Conservation (phyloP, 331 rosid species). For the Acacia concinna region DNA sequence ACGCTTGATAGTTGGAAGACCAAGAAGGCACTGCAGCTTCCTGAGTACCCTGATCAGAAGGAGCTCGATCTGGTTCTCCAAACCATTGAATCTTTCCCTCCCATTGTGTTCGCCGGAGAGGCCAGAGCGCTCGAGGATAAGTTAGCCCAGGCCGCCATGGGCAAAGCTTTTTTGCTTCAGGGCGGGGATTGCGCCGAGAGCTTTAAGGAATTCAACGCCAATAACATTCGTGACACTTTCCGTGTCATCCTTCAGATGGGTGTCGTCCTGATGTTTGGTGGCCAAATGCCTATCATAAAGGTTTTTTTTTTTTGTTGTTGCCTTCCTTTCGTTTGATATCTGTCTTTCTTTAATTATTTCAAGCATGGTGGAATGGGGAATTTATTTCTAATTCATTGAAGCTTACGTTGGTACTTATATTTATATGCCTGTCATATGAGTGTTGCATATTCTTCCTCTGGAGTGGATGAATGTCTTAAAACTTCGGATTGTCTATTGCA, state of each 20-base stretch:
- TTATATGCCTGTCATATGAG: not conserved
- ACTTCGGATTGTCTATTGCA: not conserved
- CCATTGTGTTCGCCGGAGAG: conserved; percentile 94
- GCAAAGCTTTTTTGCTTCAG: conserved; percentile 72
- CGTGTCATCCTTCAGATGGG: conserved; percentile 79
- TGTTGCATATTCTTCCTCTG: not conserved
- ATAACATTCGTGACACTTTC: conserved; percentile 74
- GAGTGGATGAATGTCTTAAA: not conserved
- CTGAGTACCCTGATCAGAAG: conserved; percentile 72
- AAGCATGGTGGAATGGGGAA: not conserved
- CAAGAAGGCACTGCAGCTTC: conserved; percentile 77
- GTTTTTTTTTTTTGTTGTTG: conserved; percentile 2
- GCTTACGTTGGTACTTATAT: not conserved
- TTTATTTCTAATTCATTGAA: not conserved
- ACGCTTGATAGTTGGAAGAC: conserved; percentile 62
- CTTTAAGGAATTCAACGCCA: conserved; percentile 81
- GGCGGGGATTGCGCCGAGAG: conserved; percentile 94
- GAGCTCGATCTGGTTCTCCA: conserved; percentile 67
- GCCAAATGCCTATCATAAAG: conserved; percentile 83
- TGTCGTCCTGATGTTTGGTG: conserved; percentile 80
- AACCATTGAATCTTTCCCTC: conserved; percentile 78
- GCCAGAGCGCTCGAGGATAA: conserved; percentile 82
- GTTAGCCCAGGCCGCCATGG: conserved; percentile 75
- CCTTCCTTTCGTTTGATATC: not conserved
- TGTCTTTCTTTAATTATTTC: not conserved